Evolutionary conservation across 352 stramenopile genomes (phyloP).

Genomic region (Globisporangium solare): DNA sequence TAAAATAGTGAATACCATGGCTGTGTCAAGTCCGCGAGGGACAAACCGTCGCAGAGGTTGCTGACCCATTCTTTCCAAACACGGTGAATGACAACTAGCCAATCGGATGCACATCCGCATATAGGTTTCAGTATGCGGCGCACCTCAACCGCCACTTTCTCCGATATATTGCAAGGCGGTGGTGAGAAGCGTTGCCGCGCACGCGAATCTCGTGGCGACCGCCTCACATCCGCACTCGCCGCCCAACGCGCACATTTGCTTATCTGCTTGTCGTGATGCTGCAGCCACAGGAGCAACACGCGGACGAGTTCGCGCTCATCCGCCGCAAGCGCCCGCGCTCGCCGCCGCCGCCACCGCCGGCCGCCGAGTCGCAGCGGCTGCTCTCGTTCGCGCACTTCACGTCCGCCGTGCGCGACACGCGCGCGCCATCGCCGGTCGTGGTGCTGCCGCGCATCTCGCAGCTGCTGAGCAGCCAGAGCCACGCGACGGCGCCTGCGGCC

Average conservation of each 20-base stretch:
- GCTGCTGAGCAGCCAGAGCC: conserved; percentile 21
- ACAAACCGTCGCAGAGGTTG: background rate
- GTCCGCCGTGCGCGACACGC: conserved; percentile 2
- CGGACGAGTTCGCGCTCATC: conserved; percentile 25
- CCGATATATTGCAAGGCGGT: background rate
- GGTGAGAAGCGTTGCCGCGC: background rate
- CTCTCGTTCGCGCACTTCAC: conserved; percentile 15
- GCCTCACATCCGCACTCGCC: conserved; percentile 29
- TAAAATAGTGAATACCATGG: conserved; percentile 9
- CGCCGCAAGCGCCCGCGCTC: conserved; percentile 43
- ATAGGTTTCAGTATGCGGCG: conserved; percentile 23
- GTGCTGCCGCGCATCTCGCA: conserved; percentile 37
- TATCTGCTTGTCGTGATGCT: conserved; percentile 8
- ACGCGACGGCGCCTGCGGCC: conserved; percentile 11
- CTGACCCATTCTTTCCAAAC: conserved; percentile 13
- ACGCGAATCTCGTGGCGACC: too few species aligned
- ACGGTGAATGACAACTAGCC: conserved; percentile 15
- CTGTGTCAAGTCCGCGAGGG: conserved; percentile 17
- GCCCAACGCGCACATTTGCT: background rate
- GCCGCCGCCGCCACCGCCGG: conserved; percentile 27
- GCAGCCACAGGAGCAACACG: background rate
- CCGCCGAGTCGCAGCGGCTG: conserved; percentile 4
- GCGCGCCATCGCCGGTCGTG: conserved; percentile 2
- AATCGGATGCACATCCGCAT: conserved; percentile 19
- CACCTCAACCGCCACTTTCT: conserved; percentile 17